Evolutionary conservation across 768 basidiomycete genomes (phyloP), one percentile per base, ranked within the genome.

Genomic region (Podaxis rugospora): DNA sequence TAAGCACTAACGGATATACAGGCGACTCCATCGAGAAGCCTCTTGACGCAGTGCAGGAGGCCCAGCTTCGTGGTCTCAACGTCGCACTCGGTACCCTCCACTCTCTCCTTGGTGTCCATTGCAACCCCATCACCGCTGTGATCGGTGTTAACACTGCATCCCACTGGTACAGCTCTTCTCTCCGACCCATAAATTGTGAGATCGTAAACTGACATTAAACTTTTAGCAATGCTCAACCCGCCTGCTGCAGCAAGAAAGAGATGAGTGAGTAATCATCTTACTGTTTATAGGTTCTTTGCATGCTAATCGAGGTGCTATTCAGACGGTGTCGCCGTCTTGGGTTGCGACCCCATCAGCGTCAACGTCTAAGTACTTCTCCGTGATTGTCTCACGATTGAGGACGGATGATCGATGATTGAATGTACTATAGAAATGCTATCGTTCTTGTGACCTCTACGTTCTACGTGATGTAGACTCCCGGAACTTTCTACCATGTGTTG

Each of bases 171-270:
- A 11, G 7, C 10, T 10, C 9, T 9, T 37, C 21, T 23, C 51
- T 40, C 14, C 40, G 49, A 21, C 49, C 2, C n/a, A 27, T 42
- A 11, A 25, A 5, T 23, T 47, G 14, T 3, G n/a, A 46, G 35
- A 35, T n/a, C n/a, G 14, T 18, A 32, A 16, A 18, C 23, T 35
- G 16, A 42, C 36, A 57, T 47, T 16, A 32, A 47, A 37, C 25
- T 2, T 57, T 5, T 55, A 65, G 67, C 56, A 56, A 42, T 25
- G 28, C 36, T 7, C 59, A 66, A 42, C 61, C 67, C 13, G 63
- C 65, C 10, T 71, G 70, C 61, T 71, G 70, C 67, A 59, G 50
- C n/a, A 18, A 59, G 14, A 68, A 66, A 62, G 36, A 42, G 42
- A 64, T 65, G 57, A 54, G 69, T 70, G 51, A 39, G 68, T 62